Percentiles rank a stretch among this genome's conserved stretches.
phyloP scores from a whole-genome alignment of 352 stramenopile species.

The Elongisporangium undulatum region DNA sequence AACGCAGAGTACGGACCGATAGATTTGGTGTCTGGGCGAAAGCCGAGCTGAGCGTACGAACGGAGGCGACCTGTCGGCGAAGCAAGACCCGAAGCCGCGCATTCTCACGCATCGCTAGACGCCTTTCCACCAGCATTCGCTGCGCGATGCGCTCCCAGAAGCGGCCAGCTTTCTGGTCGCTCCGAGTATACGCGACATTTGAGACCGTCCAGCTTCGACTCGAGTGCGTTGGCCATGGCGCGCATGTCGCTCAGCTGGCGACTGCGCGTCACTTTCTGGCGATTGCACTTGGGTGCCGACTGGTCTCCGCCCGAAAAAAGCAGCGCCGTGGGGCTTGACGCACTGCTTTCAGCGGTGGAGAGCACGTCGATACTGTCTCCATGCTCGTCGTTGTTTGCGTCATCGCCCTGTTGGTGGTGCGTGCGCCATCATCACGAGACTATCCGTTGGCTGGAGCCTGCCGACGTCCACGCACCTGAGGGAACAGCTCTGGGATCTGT shows the following conservation, averaged over 20 bases:
- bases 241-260: background rate
- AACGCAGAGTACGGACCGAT: too few relatives aligned
- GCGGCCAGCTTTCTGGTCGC: conserved; percentile 9
- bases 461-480: background rate
- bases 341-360: conserved; percentile 4
- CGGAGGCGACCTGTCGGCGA: conserved; percentile 19
- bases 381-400: conserved; percentile 7
- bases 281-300: conserved; percentile 1
- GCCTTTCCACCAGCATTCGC: conserved; percentile 27
- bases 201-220: conserved; percentile 32
- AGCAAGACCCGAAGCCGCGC: conserved; percentile 20
- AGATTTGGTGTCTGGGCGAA: too few relatives aligned
- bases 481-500: conserved; percentile 2
- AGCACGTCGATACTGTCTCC: too few relatives aligned
- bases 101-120: conserved; percentile 32
- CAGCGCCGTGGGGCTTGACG: background rate
- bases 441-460: background rate
- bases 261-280: background rate
- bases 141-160: conserved; percentile 35
- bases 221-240: background rate
- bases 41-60: background rate
- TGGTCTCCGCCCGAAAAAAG: conserved; percentile 1
- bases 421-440: background rate
- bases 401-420: conserved; percentile 1
- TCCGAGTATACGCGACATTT: conserved; percentile 21